A percentile compares a stretch with the other conserved stretches of the same genome.
Evolutionary conservation across 805 yeast species (phyloP).

Genomic region (Saturnispora serradocipensis): DNA sequence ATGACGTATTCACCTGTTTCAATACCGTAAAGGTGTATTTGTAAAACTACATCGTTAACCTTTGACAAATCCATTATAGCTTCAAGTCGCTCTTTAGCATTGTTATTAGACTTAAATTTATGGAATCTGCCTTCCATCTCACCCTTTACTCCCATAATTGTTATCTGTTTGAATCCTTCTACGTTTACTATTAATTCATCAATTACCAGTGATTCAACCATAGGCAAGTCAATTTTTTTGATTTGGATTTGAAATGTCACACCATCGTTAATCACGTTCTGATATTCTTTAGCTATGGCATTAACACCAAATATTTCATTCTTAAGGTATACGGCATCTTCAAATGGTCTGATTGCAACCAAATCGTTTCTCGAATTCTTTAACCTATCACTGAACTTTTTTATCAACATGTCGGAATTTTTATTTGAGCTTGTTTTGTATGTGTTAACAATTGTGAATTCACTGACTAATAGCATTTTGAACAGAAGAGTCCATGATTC

Average conservation of each 20-base stretch:
- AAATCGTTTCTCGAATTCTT: neutral
- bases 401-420: neutral
- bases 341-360: conserved; percentile 3
- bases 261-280: conserved; percentile 8
- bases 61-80: conserved; percentile 10
- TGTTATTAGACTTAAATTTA: neutral
- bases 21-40: conserved; percentile 16
- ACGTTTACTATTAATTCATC: conserved; percentile 17
- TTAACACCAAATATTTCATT: conserved; percentile 1
- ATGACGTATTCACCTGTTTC: conserved; percentile 21
- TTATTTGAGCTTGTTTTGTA: neutral
- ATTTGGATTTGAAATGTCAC: conserved; percentile 27
- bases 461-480: conserved; percentile 20
- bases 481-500: conserved; percentile 28
- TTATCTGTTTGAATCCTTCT: conserved; percentile 10
- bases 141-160: neutral
- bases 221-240: conserved; percentile 20
- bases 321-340: conserved; percentile 3
- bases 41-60: conserved; percentile 17
- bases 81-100: neutral
- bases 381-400: neutral
- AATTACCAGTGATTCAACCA: conserved; percentile 14
- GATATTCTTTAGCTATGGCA: conserved; percentile 5
- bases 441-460: neutral
- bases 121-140: neutral